These are phyloP conservation scores for Aeminium ludgeri DNA, from an alignment of 495 filamentous ascomycete genomes.

Conservation along the genomic window DNA sequence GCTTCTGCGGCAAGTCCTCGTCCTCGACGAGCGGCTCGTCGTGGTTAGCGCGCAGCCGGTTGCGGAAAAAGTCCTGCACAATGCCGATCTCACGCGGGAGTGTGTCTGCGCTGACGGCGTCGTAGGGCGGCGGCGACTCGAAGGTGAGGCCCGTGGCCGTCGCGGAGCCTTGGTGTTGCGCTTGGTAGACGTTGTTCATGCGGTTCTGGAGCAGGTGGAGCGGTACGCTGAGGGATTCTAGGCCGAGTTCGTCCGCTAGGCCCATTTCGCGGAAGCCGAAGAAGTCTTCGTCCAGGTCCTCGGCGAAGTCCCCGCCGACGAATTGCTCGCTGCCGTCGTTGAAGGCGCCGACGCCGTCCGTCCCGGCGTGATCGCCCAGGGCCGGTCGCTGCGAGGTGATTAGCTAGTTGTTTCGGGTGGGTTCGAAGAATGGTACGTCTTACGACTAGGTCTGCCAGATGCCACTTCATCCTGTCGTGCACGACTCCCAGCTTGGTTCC, in stretches of 20 bases:
- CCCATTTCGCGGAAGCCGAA: constrained; percentile 96
- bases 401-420: not conserved
- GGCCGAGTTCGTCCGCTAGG: constrained; percentile 73
- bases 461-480: constrained; percentile 80
- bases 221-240: constrained; percentile 73
- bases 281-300: constrained; percentile 95
- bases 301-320: constrained; percentile 87
- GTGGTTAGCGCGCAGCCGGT: constrained; percentile 64
- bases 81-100: constrained; percentile 66
- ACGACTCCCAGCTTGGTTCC: constrained; percentile 65
- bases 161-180: constrained; percentile 49
- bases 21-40: constrained; percentile 81
- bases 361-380: constrained; percentile 49
- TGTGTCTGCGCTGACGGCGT: constrained; percentile 65
- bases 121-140: constrained; percentile 50
- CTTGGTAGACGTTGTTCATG: constrained; percentile 63
- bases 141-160: constrained; percentile 41
- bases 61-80: constrained; percentile 74
- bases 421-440: not conserved
- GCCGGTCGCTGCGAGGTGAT: constrained; percentile 46
- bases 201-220: constrained; percentile 86
- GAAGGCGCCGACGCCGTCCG: constrained; percentile 80
- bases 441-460: constrained; percentile 67
- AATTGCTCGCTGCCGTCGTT: constrained; percentile 96
- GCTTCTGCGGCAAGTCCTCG: constrained; percentile 83